Percentiles rank a stretch among this genome's conserved stretches.
Evolutionary conservation across 441 rosid genomes (phyloP).

Genomic region (Adansonia madagascariensis): DNA sequence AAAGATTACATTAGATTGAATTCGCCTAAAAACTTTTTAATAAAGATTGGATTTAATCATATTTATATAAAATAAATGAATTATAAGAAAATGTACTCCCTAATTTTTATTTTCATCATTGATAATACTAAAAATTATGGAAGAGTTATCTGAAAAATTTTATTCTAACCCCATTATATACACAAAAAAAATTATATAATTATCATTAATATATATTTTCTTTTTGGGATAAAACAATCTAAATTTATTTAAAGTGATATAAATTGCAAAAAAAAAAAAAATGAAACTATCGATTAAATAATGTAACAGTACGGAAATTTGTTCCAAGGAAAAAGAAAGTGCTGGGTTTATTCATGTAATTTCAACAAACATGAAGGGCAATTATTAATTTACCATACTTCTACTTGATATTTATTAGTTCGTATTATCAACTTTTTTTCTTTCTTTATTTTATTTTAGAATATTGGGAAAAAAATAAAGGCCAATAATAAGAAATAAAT

Average conservation of each 20-base stretch:
- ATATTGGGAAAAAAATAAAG: background rate
- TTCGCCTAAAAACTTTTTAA: no score
- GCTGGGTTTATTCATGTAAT: background rate
- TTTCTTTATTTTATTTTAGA: background rate
- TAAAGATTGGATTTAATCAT: no score
- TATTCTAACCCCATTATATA: background rate
- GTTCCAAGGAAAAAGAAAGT: background rate
- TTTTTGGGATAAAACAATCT: background rate
- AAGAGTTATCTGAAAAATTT: background rate
- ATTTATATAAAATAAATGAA: no score
- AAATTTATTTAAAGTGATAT: background rate
- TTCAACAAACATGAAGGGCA: background rate
- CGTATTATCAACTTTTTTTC: background rate
- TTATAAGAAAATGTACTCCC: no score
- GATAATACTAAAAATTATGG: background rate
- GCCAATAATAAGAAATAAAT: background rate
- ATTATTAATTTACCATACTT: background rate
- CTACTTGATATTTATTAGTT: conserved; percentile 7
- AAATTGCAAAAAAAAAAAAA: no score
- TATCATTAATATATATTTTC: background rate
- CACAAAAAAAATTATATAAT: background rate
- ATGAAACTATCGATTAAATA: background rate
- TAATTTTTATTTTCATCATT: no score
- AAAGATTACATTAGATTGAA: no score
- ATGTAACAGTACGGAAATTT: no score